A percentile compares a stretch with the other conserved stretches of the same genome.
phyloP scores from a whole-genome alignment of 345 rosid genomes.

The Microthlaspi erraticum region DNA sequence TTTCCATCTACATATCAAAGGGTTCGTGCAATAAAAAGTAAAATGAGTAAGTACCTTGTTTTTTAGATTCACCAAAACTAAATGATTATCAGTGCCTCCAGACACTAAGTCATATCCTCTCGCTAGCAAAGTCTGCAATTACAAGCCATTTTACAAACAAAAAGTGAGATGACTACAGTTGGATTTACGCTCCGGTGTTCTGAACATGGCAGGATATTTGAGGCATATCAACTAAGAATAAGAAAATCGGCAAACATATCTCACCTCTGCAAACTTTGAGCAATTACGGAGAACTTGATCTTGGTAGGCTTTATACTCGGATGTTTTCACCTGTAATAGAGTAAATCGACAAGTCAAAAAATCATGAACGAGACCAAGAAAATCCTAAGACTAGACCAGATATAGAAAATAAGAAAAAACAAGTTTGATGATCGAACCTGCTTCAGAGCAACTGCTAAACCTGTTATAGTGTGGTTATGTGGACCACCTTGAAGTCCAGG shows the following conservation, averaged over 20 bases:
- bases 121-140: too few species aligned
- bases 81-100: conserved; percentile 93
- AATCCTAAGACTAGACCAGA: too few species aligned
- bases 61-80: conserved; percentile 86
- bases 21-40: not conserved
- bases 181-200: not conserved
- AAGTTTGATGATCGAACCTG: too few species aligned
- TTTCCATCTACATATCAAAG: not conserved
- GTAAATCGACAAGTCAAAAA: conserved; percentile 28
- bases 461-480: too few species aligned
- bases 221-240: conserved; percentile 20
- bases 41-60: conserved; percentile 62
- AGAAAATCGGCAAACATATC: not conserved
- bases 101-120: too few species aligned
- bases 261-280: conserved; percentile 78
- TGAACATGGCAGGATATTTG: conserved; percentile 2
- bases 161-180: conserved; percentile 19
- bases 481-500: too few species aligned
- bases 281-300: conserved; percentile 86
- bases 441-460: too few species aligned
- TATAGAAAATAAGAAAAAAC: too few species aligned
- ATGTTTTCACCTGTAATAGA: conserved; percentile 62
- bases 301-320: conserved; percentile 90
- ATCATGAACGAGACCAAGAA: too few species aligned
- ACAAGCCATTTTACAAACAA: conserved; percentile 25